Conservation (phyloP, 345 rosid species). For the Theobroma cacao region DNA sequence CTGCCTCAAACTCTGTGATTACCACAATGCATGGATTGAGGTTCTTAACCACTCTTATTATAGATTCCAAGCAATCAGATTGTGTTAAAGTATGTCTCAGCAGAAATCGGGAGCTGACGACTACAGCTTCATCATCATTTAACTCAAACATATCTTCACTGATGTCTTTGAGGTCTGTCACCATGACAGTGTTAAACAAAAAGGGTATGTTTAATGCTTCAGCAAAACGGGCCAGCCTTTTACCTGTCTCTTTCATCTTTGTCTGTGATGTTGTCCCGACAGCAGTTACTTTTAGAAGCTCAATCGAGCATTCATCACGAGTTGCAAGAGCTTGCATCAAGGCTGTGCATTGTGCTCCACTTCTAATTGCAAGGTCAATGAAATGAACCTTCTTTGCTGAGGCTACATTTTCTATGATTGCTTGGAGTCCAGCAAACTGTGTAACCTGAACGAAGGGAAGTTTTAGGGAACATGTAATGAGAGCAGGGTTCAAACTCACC, state of each 20-base stretch:
- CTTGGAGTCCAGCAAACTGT: constrained; percentile 31
- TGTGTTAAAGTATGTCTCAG: not conserved
- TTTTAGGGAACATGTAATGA: not conserved
- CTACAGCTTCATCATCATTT: not conserved
- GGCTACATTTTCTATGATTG: constrained; percentile 27
- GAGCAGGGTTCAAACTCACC: not conserved
- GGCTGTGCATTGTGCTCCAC: not conserved
- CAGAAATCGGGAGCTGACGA: not conserved
- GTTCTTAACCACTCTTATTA: constrained; percentile 1
- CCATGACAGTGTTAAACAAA: not conserved
- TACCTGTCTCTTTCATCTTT: not conserved
- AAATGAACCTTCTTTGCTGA: constrained; percentile 31
- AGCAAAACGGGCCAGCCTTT: constrained; percentile 16
- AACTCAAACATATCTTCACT: constrained; percentile 1
- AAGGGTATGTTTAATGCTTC: constrained; percentile 4
- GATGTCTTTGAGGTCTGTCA: constrained; percentile 4
- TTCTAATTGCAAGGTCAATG: constrained; percentile 31
- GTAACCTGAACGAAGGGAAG: constrained; percentile 29
- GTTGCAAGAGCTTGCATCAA: constrained; percentile 13
- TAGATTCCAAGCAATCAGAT: constrained; percentile 3
- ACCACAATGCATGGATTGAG: constrained; percentile 5
- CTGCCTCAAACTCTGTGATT: not conserved
- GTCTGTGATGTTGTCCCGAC: not conserved
- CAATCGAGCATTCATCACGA: not conserved
- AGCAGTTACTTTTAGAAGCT: constrained; percentile 15